Percentiles rank a stretch among this genome's conserved stretches.
Conservation (phyloP, 2,329 filamentous ascomycete genomes). For the Aquanectria penicillioides region DNA sequence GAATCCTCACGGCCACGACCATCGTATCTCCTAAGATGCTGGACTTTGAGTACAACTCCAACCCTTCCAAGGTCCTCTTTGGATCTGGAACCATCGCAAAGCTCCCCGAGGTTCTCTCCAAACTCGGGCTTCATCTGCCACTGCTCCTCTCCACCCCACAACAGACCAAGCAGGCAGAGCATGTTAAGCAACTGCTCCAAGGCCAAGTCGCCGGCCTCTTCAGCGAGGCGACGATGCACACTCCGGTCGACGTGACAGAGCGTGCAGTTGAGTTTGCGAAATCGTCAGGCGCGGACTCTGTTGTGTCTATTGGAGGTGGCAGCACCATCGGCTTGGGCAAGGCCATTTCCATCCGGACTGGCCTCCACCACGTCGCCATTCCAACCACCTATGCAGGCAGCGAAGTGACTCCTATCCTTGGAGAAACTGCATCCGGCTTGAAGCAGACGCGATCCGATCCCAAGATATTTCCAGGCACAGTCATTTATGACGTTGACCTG, state of each 20-base stretch:
- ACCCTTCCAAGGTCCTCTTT: slow-evolving; percentile 63
- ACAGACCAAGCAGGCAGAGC: slow-evolving; percentile 25
- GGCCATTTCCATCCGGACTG: slow-evolving; percentile 64
- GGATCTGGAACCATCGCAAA: slow-evolving; percentile 63
- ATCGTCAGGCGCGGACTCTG: slow-evolving; percentile 10
- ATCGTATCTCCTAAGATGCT: slow-evolving; percentile 43
- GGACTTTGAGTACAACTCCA: slow-evolving; percentile 67
- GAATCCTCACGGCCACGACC: background rate
- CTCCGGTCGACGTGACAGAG: slow-evolving; percentile 21
- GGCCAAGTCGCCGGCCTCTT: slow-evolving; percentile 23
- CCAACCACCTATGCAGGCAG: slow-evolving; percentile 70
- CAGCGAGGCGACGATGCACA: slow-evolving; percentile 25
- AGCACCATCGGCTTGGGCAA: slow-evolving; percentile 65
- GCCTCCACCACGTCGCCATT: slow-evolving; percentile 61
- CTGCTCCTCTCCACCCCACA: slow-evolving; percentile 66
- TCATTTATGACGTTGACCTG: slow-evolving; percentile 73
- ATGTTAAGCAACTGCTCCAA: slow-evolving; percentile 23
- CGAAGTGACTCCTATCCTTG: slow-evolving; percentile 73
- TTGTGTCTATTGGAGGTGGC: slow-evolving; percentile 45
- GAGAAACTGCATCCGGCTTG: slow-evolving; percentile 66
- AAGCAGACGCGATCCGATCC: slow-evolving; percentile 68
- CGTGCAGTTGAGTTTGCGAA: slow-evolving; percentile 11
- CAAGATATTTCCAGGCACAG: slow-evolving; percentile 67
- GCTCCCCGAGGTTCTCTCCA: slow-evolving; percentile 52
- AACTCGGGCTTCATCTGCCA: slow-evolving; percentile 59